Conservation (phyloP, 1,139 yeast genomes). For the Kurtzmaniella quercitrusa region DNA sequence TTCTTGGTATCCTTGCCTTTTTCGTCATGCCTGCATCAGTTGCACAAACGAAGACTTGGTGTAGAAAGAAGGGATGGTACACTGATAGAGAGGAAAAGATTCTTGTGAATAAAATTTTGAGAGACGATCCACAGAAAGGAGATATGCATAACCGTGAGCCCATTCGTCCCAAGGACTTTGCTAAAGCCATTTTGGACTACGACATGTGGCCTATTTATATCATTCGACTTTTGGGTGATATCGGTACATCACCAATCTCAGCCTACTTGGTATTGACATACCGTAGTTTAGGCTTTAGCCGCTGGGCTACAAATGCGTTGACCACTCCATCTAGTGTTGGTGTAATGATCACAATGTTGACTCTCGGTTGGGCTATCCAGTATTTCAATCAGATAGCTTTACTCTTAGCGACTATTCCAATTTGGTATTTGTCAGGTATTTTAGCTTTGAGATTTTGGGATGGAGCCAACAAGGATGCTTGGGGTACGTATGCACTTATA, state of each 20-base stretch:
- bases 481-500: slow-evolving; percentile 20
- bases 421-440: slow-evolving; percentile 16
- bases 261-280: slow-evolving; percentile 46
- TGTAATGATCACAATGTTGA: slow-evolving; percentile 27
- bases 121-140: slow-evolving; percentile 69
- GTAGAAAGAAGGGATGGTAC: slow-evolving; percentile 31
- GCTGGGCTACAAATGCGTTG: slow-evolving; percentile 44
- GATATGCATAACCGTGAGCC: slow-evolving; percentile 66
- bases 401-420: slow-evolving; percentile 13
- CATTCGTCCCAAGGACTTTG: slow-evolving; percentile 35
- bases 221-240: slow-evolving; percentile 40
- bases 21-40: slow-evolving; percentile 34
- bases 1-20: slow-evolving; percentile 24
- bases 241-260: slow-evolving; percentile 34
- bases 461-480: slow-evolving; percentile 15
- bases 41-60: slow-evolving; percentile 24
- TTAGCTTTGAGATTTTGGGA: slow-evolving; percentile 18
- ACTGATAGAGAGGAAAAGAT: slow-evolving; percentile 33
- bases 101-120: slow-evolving; percentile 52
- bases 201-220: slow-evolving; percentile 52
- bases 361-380: slow-evolving; percentile 28
- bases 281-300: slow-evolving; percentile 45
- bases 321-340: slow-evolving; percentile 40
- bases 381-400: slow-evolving; percentile 23
- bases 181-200: slow-evolving; percentile 37